These are phyloP conservation scores for Polyplosphaeria fusca DNA, from an alignment of 495 filamentous ascomycete species.

Conservation along the genomic window DNA sequence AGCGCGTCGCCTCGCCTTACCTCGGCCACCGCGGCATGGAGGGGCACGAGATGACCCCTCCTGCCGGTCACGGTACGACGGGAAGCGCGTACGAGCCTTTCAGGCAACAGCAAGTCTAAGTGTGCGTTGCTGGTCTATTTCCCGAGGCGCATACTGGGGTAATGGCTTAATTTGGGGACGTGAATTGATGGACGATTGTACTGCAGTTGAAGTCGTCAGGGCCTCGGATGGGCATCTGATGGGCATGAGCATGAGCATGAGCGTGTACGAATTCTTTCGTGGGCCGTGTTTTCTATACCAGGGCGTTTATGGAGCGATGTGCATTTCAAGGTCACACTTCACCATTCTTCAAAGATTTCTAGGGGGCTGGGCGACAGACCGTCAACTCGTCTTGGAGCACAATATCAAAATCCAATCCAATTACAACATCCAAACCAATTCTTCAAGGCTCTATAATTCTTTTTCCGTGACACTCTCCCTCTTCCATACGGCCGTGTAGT, in stretches of 20 bases:
- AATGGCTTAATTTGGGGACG: not conserved
- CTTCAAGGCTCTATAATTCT: too few relatives aligned
- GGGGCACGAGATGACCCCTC: conserved; percentile 24
- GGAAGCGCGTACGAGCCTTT: conserved; percentile 46
- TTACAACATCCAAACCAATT: too few relatives aligned
- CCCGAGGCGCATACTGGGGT: not conserved
- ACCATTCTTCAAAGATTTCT: not conserved
- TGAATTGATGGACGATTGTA: not conserved
- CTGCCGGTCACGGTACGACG: conserved; percentile 16
- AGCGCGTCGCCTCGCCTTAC: conserved; percentile 43
- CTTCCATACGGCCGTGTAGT: too few relatives aligned
- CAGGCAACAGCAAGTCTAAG: conserved; percentile 36
- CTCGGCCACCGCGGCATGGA: conserved; percentile 26
- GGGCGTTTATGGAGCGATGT: not conserved
- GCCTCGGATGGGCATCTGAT: not conserved
- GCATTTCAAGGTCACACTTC: not conserved
- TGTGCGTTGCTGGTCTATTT: not conserved
- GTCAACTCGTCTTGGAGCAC: too few relatives aligned
- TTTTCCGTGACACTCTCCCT: too few relatives aligned
- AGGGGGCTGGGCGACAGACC: too few relatives aligned
- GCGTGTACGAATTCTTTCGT: not conserved
- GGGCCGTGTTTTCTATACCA: conserved; percentile 1
- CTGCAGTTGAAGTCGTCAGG: too few relatives aligned
- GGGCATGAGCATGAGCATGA: not conserved
- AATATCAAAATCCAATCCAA: too few relatives aligned